Base-by-base conservation (phyloP, 352 stramenopile genomes). In the Pythium insidiosum region DNA sequence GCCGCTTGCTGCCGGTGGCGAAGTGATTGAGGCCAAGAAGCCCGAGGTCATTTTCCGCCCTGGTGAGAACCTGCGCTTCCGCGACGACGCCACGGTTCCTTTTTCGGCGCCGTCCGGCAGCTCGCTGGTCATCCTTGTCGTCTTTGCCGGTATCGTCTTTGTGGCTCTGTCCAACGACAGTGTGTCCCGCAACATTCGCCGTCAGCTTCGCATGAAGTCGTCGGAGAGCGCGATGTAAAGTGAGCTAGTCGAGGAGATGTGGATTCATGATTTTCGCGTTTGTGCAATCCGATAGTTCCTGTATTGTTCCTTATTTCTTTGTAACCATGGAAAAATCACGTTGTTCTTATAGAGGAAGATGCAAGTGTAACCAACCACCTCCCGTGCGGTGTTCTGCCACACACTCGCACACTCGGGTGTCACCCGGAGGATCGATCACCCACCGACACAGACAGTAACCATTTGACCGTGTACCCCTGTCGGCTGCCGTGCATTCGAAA, bases 111-210 rank as follows among this genome's bases (percentile, higher is more conserved):
- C 19, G 26, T n/a, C 47, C 24, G 53, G 56, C 28, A 54, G 66
- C 30, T 63, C 64, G 20, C 41, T 85, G 37, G 63, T 71, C 56
- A 48, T 87, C 28, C 62, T 88, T 37, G 16, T 85, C 20, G 42
- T 87, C 23, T 55, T 79, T 20, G 49, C 86, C 2, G 66, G 63
- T n/a, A 53, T 70, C 16, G 21, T 80, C 10, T 73, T 91, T 37
- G 65, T 91, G 18, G 58, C 56, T 38, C 56, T 78, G 47, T 87
- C 78, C 29, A 91, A 84, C 50, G 75, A 91, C 50, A 53, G 60
- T 16, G 47, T 78, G 23, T 90, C 75, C 25, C 54, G 61, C 16
- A 54, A 47, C 18, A 73, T 86, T 33, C 76, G 76, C 22, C 65
- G 56, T 42, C 47, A 59, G 55, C 74, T 71, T 50, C 65, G 58